These are phyloP conservation scores for Elongisporangium undulatum DNA, from an alignment of 352 stramenopile genomes.

Conservation along the genomic window DNA sequence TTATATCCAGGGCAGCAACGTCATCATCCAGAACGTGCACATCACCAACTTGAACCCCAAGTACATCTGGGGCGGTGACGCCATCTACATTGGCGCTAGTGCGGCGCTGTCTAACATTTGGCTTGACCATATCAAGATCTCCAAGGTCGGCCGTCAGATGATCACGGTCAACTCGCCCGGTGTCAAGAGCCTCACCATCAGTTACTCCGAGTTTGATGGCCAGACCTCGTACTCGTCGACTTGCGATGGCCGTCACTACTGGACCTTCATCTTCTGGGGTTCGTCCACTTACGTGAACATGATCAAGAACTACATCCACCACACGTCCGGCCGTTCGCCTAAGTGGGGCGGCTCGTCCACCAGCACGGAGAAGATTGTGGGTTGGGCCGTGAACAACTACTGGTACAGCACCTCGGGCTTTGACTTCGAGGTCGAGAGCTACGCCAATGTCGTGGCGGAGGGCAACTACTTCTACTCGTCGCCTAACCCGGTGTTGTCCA, in stretches of 20 bases:
- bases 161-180: conserved; percentile 28
- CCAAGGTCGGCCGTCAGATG: conserved; percentile 27
- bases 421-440: conserved; percentile 14
- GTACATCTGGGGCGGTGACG: conserved; percentile 19
- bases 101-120: conserved; percentile 18
- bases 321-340: conserved; percentile 27
- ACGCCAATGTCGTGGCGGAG: conserved; percentile 17
- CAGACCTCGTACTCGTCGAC: conserved; percentile 28
- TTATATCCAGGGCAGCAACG: conserved; percentile 22
- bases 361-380: conserved; percentile 15
- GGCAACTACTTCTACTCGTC: conserved; percentile 18
- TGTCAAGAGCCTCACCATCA: conserved; percentile 30
- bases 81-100: conserved; percentile 18
- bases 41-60: conserved; percentile 19
- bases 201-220: conserved; percentile 42
- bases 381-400: conserved; percentile 28
- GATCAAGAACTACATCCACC: conserved; percentile 28
- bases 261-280: no score
- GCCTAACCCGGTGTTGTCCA: not conserved
- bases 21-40: conserved; percentile 28
- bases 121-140: conserved; percentile 36
- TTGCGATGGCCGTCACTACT: conserved; percentile 32
- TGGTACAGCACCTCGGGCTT: conserved; percentile 11
- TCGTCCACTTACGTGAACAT: conserved; percentile 17
- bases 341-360: conserved; percentile 29